Conservation (phyloP, 257 asterid genomes). For the Scutellaria baicalensis region DNA sequence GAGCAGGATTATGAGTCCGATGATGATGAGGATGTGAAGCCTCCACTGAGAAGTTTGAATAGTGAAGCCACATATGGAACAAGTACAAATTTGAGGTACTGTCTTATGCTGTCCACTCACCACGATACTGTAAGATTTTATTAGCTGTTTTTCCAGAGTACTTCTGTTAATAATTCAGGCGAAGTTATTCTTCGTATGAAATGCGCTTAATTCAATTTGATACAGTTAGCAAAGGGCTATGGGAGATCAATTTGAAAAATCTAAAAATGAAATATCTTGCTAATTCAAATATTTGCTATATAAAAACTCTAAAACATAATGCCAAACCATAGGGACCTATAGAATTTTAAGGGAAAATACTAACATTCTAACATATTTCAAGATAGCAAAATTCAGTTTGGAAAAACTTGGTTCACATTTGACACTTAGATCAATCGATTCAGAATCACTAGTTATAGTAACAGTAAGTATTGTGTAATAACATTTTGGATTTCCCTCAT, state of each 20-base stretch:
- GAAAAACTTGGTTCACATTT: neutral
- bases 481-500: neutral
- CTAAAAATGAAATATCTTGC: neutral
- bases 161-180: neutral
- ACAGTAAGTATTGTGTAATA: too few relatives aligned
- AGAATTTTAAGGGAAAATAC: neutral
- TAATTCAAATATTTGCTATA: neutral
- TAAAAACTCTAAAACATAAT: neutral
- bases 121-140: neutral
- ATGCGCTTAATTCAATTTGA: neutral
- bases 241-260: neutral
- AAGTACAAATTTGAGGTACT: constrained; percentile 47
- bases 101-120: neutral
- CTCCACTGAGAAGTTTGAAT: constrained; percentile 35
- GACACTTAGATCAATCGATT: neutral
- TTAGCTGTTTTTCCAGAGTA: neutral
- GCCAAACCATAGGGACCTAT: neutral
- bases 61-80: constrained; percentile 22
- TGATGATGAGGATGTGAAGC: constrained; percentile 51
- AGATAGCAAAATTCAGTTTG: neutral
- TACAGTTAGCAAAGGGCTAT: neutral
- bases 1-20: constrained; percentile 64
- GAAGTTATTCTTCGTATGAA: neutral
- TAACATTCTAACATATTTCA: too few relatives aligned
- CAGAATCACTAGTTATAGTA: neutral